Base-by-base conservation (phyloP, 352 stramenopile genomes). In the Globisporangium nagaii region DNA sequence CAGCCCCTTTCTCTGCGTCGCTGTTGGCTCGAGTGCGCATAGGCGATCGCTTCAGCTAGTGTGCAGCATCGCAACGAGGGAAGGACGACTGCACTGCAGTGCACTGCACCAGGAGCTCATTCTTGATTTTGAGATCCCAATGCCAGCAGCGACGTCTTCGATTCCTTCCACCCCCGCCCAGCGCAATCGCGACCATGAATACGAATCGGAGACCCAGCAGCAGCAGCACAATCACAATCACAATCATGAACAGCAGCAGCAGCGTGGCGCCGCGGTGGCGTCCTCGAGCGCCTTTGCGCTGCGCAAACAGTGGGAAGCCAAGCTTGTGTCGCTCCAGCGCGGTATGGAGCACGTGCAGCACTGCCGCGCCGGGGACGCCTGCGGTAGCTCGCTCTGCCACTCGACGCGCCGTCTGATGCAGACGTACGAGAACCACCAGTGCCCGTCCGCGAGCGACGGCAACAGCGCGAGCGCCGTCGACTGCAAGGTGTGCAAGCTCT, bases 401-500 rank as follows among this genome's bases (percentile, higher is more conserved):
- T 82, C 79, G 44, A 90, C 79, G 19, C 65, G 68, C 30, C 73
- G 76, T 15, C 62, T 90, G 54, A 75, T 90, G 67, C 70, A 71
- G 47, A 86, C 74, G 48, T 84, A 84, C 57, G 62, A 63, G 56
- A 86, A 60, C 27, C 79, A 90, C 58, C 65, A 73, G 65, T 90
- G 79, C 59, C 56, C 63, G 17, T 24, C 56, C 22, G n/a, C 7
- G 22, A n/a, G 3, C 22, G 20, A 15, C 22, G 3, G 24, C 31
- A 2, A 9, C 43, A 6, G 17, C 9, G 66, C 65, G 36, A 47
- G 34, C 2, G 50, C 43, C 28, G 46, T 37, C 15, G 64, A 84
- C 43, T 90, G 79, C 68, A 80, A 83, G 47, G 79, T 88, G n/a
- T 90, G 79, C 77, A 84, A 77, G 65, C 71, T 90, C 30, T 90